Base-by-base conservation (phyloP, 129 eudicot genomes). In the Centaurea solstitialis region DNA sequence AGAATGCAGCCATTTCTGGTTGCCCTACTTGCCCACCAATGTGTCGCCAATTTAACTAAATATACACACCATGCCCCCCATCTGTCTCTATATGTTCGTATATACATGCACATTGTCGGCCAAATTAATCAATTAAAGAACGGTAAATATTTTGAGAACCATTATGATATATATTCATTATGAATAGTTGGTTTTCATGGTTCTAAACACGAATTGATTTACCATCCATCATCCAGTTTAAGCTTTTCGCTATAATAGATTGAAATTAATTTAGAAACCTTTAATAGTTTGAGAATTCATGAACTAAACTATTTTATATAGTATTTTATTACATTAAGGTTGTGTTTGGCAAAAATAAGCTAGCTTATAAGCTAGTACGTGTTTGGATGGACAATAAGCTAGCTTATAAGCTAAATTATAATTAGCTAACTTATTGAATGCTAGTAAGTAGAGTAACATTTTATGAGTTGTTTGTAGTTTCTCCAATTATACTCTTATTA, bases 1-100 rank as follows among this genome's bases (percentile, higher is more conserved):
- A 76, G 85, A 83, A 87, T 80, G 87, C 85, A 76, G 86, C 98
- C 98, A 90, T 71, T 80, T 81, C 81, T 75, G 38, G 91, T 84
- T 90, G 79, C 90, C 89, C 88, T 84, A 71, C 85, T 57, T 75
- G 80, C 88, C 90, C 75, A 80, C 30, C 78, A 73, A 78, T 61
- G 65, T 69, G 66, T 59, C 45, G 13, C 74, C 11, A 65, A 65
- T 74, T 28, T 71, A 57, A 57, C 65, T 5, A 57, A 5, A 57
- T 57, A 57, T 57, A n/a, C 21, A 17, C 13, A 12, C n/a, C 59
- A 13, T 47, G 1, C 59, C 59, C 59, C 59, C 57, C 18, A n/a
- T 10, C 59, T 47, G n/a, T 47, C 59, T 13, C 68, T 6, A 45
- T 47, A 47, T 15, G 17, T 15, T 12, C 5, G 17, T 13, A 47